Evolutionary conservation across 306 rosid species (phyloP).

Genomic region (Hippophae gyantsensis): DNA sequence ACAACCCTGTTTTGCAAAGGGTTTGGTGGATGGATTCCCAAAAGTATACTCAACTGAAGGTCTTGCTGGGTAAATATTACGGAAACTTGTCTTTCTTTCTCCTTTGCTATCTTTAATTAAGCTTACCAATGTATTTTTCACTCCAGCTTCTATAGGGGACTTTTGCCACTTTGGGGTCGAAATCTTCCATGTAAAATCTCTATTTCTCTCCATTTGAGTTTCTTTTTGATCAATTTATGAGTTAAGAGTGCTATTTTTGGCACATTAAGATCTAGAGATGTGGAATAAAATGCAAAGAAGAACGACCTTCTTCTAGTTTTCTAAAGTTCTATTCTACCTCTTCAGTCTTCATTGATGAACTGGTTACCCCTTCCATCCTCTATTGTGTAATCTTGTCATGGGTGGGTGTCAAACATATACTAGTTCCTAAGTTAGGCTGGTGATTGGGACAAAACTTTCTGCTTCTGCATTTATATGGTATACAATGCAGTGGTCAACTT

Average conservation of each 20-base stretch:
- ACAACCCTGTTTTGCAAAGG: slow-evolving; percentile 51
- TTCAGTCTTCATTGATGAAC: too few relatives aligned
- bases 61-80: slow-evolving; percentile 29
- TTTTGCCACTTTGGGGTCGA: slow-evolving; percentile 68
- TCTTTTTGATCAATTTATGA: background rate
- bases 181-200: slow-evolving; percentile 64
- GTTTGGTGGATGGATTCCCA: slow-evolving; percentile 58
- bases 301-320: too few relatives aligned
- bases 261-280: slow-evolving; percentile 6
- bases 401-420: too few relatives aligned
- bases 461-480: too few relatives aligned
- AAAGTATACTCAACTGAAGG: slow-evolving; percentile 49
- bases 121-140: slow-evolving; percentile 8
- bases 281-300: background rate
- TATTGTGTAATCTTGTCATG: too few relatives aligned
- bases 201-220: slow-evolving; percentile 8
- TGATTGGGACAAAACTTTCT: too few relatives aligned
- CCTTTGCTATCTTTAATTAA: slow-evolving; percentile 1
- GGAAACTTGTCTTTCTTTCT: background rate
- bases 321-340: too few relatives aligned
- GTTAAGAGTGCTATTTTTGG: slow-evolving; percentile 1
- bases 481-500: too few relatives aligned
- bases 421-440: too few relatives aligned
- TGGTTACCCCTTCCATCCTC: too few relatives aligned
- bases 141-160: slow-evolving; percentile 56